Percentiles rank a stretch among this genome's conserved stretches.
These are phyloP conservation scores for Fusarium tuaranense DNA, from an alignment of 2,329 filamentous ascomycete genomes.

Conservation along the genomic window DNA sequence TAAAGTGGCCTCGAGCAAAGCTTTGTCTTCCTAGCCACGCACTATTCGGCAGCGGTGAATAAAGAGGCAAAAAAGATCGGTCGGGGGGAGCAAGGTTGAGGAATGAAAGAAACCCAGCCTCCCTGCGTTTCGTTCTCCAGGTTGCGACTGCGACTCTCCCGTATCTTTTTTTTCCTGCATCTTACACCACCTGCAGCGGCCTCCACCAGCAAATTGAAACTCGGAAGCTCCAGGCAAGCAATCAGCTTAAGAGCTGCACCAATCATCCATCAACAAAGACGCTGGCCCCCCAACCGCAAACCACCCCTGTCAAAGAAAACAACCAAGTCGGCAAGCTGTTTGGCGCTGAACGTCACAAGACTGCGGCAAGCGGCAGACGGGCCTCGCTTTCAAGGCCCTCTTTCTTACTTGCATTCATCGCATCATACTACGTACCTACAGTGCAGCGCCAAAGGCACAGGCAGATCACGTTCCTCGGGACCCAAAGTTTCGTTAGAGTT, in stretches of 20 bases:
- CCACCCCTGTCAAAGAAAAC: conserved; percentile 23
- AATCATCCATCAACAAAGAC: conserved; percentile 17
- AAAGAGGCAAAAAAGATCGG: conserved; percentile 6
- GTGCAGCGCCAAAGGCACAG: background rate
- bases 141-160: background rate
- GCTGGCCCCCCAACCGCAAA: conserved; percentile 37
- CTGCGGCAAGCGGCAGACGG: conserved; percentile 2
- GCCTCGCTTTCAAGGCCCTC: conserved; percentile 32
- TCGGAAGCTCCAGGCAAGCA: conserved; percentile 19
- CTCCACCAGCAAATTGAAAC: background rate
- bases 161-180: background rate
- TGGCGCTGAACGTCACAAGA: conserved; percentile 18
- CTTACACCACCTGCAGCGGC: background rate
- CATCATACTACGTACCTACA: conserved; percentile 2
- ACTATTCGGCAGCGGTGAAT: conserved; percentile 17
- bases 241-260: conserved; percentile 9
- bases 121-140: background rate
- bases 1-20: conserved; percentile 2
- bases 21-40: conserved; percentile 12
- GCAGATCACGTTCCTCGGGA: background rate
- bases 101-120: background rate
- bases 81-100: background rate
- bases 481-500: conserved; percentile 22
- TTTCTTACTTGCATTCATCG: background rate
- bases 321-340: conserved; percentile 15